Percentiles rank a stretch among this genome's conserved stretches.
phyloP scores from a whole-genome alignment of 2,329 filamentous ascomycete species.

The Hypoxylon sp. region DNA sequence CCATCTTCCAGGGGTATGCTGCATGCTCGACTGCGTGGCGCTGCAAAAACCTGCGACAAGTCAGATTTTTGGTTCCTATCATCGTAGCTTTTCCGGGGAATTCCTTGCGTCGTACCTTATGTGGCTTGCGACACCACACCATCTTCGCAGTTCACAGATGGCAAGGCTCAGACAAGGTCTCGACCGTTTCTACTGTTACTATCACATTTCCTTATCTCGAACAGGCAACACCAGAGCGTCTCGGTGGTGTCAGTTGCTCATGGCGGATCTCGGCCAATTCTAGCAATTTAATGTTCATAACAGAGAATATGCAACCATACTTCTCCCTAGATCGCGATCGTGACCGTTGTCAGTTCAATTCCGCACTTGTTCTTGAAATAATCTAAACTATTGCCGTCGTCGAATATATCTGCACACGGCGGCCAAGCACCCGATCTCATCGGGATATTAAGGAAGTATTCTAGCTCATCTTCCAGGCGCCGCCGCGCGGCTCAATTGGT shows the following conservation, averaged over 20 bases:
- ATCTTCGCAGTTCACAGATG: conserved; percentile 14
- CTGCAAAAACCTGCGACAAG: conserved; percentile 34
- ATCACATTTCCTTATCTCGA: conserved; percentile 9
- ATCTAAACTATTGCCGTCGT: background rate
- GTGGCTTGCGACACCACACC: conserved; percentile 46
- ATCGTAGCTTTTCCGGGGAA: conserved; percentile 28
- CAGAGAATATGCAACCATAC: conserved; percentile 16
- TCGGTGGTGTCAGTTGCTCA: conserved; percentile 31
- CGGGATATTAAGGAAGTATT: conserved; percentile 12
- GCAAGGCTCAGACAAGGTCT: conserved; percentile 36
- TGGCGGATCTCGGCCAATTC: conserved; percentile 33
- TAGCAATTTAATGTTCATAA: conserved; percentile 12
- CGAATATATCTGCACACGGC: conserved; percentile 3
- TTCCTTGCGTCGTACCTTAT: conserved; percentile 45
- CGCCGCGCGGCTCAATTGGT: conserved; percentile 26
- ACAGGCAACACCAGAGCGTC: conserved; percentile 14
- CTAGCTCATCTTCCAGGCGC: conserved; percentile 14
- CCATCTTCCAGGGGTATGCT: conserved; percentile 28
- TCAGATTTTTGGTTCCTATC: conserved; percentile 37
- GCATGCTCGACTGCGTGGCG: conserved; percentile 26
- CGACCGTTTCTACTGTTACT: conserved; percentile 16
- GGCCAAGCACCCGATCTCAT: background rate
- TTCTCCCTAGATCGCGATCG: conserved; percentile 39
- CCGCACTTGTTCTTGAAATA: conserved; percentile 13
- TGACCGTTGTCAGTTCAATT: conserved; percentile 12